Evolutionary conservation across 441 rosid species (phyloP), one percentile per base, ranked within the genome.

Genomic region (Biscutella laevigata): DNA sequence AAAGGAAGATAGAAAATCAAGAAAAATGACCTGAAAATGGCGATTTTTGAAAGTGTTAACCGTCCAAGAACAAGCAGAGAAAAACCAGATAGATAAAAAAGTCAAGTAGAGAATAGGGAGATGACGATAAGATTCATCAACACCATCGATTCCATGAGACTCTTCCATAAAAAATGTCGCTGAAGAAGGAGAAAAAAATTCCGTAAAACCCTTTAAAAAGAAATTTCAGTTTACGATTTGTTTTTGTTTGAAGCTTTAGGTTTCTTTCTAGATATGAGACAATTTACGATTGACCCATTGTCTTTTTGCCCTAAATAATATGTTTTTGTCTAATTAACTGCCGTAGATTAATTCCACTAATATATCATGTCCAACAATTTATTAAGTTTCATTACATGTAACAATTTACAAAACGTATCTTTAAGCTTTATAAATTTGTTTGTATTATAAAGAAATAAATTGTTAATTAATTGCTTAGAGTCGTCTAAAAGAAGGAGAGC

Each of bases 41-140:
- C 91, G 83, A 68, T 77, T 89, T 53, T 72, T 76, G 62, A 76
- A 89, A 53, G 94, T 86, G 75, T 83, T 80, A 68, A 82, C 43
- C 59, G 95, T 77, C 95, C 95, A 89, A 27, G 77, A 86, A 65
- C 76, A 80, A 74, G 88, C 88, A 36, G 87, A 86, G 66, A 89
- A 42, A 62, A 79, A 50, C 95, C 95, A 89, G 51, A 89, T 66
- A 41, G 65, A 68, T 24, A 86, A 73, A 48, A 89, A 77, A 15
- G 80, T 74, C 28, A 89, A 56, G 79, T 83, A 79, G 35, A 86
- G 76, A 12, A 80, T 57, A n/a, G 97, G 91, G 12, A 89, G 77
- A 28, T 79, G 81, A 34, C 94, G 82, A 50, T 72, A 89, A 28
- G 85, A 79, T 35, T 82, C 95, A 69, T 84, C 84, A 14, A 89